Evolutionary conservation across 176 grass and related monocot species (phyloP).

Genomic region (Cenchrus purpureus): DNA sequence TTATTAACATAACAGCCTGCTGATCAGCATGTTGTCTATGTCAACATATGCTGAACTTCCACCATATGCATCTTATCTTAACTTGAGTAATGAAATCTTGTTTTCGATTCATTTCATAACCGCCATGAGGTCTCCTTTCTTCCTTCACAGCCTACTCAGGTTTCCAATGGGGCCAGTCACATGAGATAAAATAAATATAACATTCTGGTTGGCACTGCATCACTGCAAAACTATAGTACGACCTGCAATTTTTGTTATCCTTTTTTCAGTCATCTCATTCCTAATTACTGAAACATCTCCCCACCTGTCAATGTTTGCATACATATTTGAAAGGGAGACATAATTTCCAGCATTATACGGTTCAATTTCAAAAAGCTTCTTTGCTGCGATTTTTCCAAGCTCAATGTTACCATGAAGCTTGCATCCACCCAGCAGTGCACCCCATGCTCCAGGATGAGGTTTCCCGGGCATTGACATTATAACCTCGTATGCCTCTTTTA

Average conservation of each 20-base stretch:
- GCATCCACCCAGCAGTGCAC: conserved; percentile 82
- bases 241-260: conserved; percentile 77
- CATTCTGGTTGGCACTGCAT: conserved; percentile 21
- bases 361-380: conserved; percentile 86
- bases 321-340: conserved; percentile 86
- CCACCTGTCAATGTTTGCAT: conserved; percentile 89
- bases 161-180: conserved; percentile 13
- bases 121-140: background rate
- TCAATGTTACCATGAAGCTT: conserved; percentile 67
- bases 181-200: conserved; percentile 27
- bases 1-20: conserved; percentile 39
- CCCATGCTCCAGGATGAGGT: conserved; percentile 85
- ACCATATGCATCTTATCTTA: conserved; percentile 33
- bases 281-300: conserved; percentile 76
- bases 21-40: background rate
- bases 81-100: conserved; percentile 8
- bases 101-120: conserved; percentile 8
- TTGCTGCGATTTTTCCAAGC: conserved; percentile 74
- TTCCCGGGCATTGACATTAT: conserved; percentile 70
- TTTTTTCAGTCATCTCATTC: conserved; percentile 65
- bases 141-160: conserved; percentile 19
- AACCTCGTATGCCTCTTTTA: conserved; percentile 77
- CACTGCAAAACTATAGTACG: conserved; percentile 59
- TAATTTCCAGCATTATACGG: conserved; percentile 90
- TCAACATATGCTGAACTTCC: conserved; percentile 28